Evolutionary conservation across 2,329 filamentous ascomycete species (phyloP).

Genomic region (Drechmeria coniospora): DNA sequence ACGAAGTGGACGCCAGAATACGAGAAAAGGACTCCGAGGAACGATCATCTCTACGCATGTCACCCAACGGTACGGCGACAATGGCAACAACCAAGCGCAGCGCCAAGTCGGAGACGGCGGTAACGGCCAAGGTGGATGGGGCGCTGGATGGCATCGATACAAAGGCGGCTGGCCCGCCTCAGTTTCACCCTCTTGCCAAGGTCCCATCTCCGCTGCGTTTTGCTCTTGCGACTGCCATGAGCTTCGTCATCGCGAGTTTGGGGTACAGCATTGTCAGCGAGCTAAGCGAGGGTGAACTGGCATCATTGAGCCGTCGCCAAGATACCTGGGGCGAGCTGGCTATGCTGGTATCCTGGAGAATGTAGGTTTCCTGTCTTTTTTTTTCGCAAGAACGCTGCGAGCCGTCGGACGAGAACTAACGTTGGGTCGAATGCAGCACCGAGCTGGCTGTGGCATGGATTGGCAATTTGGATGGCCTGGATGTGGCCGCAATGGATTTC

Average conservation of each 20-base stretch:
- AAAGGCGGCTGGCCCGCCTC: no score
- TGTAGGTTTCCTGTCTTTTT: constrained; percentile 25
- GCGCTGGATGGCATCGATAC: no score
- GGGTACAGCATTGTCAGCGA: constrained; percentile 48
- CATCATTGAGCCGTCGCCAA: constrained; percentile 46
- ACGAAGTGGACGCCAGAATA: no score
- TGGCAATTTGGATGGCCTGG: constrained; percentile 56
- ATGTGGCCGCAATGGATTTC: constrained; percentile 48
- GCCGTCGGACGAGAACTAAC: constrained; percentile 1
- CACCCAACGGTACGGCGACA: not conserved
- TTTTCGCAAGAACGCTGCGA: not conserved
- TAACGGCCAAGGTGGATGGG: constrained; percentile 7
- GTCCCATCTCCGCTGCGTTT: constrained; percentile 33
- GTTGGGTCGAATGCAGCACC: no score
- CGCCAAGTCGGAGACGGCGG: constrained; percentile 5
- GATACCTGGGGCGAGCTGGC: constrained; percentile 47
- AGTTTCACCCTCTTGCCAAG: constrained; percentile 8
- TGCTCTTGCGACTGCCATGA: constrained; percentile 35
- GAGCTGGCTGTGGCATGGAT: constrained; percentile 63
- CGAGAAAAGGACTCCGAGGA: no score
- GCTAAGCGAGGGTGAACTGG: constrained; percentile 49
- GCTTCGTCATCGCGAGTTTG: constrained; percentile 45
- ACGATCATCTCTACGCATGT: no score
- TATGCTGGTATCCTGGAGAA: constrained; percentile 35
- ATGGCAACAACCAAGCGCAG: constrained; percentile 11